Percentiles rank a stretch among this genome's conserved stretches.
These are phyloP conservation scores for Coniochaeta sp. DNA, from an alignment of 2,329 filamentous ascomycete species.

Conservation along the genomic window DNA sequence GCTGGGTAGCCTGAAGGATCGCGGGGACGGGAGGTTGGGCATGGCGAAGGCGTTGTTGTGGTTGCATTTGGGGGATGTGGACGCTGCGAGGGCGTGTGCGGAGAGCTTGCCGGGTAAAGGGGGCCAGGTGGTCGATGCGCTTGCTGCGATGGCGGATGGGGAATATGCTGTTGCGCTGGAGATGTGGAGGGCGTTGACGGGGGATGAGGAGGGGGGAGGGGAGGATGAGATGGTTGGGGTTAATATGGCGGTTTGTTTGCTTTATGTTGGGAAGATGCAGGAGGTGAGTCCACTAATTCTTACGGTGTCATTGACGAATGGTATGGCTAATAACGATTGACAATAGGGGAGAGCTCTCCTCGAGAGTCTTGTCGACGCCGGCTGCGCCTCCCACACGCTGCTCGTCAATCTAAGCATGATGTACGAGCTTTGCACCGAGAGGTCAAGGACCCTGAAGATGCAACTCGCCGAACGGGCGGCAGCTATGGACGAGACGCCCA, in stretches of 20 bases:
- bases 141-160: slow-evolving; percentile 74
- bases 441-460: slow-evolving; percentile 62
- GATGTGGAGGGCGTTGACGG: slow-evolving; percentile 49
- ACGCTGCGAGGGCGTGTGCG: slow-evolving; percentile 50
- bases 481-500: slow-evolving; percentile 42
- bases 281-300: slow-evolving; percentile 56
- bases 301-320: no score
- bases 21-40: slow-evolving; percentile 28
- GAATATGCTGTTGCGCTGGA: slow-evolving; percentile 58
- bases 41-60: slow-evolving; percentile 60
- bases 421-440: slow-evolving; percentile 86
- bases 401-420: slow-evolving; percentile 87
- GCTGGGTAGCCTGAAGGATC: slow-evolving; percentile 42
- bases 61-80: slow-evolving; percentile 71
- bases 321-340: slow-evolving; percentile 16
- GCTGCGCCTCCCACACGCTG: slow-evolving; percentile 67
- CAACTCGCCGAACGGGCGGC: slow-evolving; percentile 60
- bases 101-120: slow-evolving; percentile 17
- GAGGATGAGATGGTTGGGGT: slow-evolving; percentile 66
- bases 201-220: slow-evolving; percentile 18
- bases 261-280: slow-evolving; percentile 73
- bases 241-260: slow-evolving; percentile 75
- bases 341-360: slow-evolving; percentile 62
- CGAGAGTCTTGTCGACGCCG: slow-evolving; percentile 55
- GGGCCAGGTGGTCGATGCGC: slow-evolving; percentile 51